Evolutionary conservation across 495 filamentous ascomycete genomes (phyloP).

Genomic region (Neurospora africana): DNA sequence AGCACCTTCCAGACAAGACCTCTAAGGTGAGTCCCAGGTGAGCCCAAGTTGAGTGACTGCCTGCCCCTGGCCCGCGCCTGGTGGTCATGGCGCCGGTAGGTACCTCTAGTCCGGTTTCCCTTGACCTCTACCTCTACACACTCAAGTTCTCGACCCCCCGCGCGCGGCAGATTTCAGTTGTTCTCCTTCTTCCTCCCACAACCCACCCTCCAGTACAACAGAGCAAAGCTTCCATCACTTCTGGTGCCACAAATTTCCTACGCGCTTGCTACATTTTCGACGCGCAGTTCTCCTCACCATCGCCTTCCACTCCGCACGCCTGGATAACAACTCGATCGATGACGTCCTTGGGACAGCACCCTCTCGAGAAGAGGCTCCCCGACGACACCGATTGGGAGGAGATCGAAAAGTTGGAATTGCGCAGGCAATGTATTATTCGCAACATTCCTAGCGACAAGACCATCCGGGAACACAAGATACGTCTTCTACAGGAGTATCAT

Average conservation of each 20-base stretch:
- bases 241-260: neutral
- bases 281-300: neutral
- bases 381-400: neutral
- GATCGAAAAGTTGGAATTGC: neutral
- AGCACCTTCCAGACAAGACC: neutral
- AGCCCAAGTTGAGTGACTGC: neutral
- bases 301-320: neutral
- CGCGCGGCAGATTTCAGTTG: neutral
- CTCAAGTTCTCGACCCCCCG: neutral
- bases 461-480: rapidly evolving
- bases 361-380: neutral
- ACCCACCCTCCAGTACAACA: neutral
- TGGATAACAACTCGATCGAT: neutral
- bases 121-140: no score
- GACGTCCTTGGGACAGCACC: neutral
- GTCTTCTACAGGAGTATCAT: neutral
- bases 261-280: neutral
- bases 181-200: neutral
- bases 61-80: no score
- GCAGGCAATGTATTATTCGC: neutral
- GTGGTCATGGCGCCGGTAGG: no score
- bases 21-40: neutral
- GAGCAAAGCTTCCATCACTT: no score
- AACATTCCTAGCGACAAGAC: neutral
- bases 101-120: no score